Evolutionary conservation across 768 basidiomycete species (phyloP), one percentile per base, ranked within the genome.

Genomic region (Boletus insuetus): DNA sequence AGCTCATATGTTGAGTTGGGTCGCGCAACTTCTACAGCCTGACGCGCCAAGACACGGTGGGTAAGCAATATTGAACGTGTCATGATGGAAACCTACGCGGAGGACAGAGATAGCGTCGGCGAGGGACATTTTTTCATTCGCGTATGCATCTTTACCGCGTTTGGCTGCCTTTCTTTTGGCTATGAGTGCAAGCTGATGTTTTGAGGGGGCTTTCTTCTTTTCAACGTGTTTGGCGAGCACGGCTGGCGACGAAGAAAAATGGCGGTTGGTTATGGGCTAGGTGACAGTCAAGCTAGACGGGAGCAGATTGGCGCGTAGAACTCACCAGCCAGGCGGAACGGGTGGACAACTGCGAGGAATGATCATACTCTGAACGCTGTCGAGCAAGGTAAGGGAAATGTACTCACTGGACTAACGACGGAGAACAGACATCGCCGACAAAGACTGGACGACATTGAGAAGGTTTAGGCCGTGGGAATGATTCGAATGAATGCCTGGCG

Each of bases 1-100:
- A 98, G 74, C 61, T 93, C 91, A 66, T 90, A 91, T 4, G 87
- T 86, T 6, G 89, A 79, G 49, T 79, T 79, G 6, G 92, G 88
- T 48, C 82, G 82, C 7, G 87, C 79, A 46, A 94, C 86, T 69
- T 94, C 91, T 9, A 94, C 85, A 14, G 94, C 84, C 94, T 97
- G 47, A 11, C 41, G 20, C 61, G 44, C 43, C 51, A 45, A 11
- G 22, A 41, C 26, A 44, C 26, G 43, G 59, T 10, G 13, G 41
- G 20, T 58, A 35, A 52, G 58, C 17, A 26, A 57, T 19, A 47
- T 17, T 14, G 49, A 58, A 50, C 4, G 34, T 31, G 43, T 43
- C 47, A 43, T 19, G 20, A 46, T 16, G 19, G 41, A 32, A 46
- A 75, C 86, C 58, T 65, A 89, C 88, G 55, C 88, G 84, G 57